Evolutionary conservation across 2,329 filamentous ascomycete genomes (phyloP).

Genomic region (Ophiosphaerella korrae): DNA sequence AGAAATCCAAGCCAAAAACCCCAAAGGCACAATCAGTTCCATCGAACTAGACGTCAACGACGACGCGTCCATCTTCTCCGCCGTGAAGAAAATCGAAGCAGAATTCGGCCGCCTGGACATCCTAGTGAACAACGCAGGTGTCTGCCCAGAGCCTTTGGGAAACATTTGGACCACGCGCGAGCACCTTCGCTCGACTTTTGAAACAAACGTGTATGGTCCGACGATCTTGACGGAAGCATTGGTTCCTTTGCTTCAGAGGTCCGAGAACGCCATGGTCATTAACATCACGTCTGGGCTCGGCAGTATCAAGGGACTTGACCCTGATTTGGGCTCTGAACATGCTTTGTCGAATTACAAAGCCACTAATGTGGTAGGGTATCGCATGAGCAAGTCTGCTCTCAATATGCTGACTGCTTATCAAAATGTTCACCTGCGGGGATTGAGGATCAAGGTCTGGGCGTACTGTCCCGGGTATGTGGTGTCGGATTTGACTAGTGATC

Average conservation of each 20-base stretch:
- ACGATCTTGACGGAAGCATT: constrained; percentile 40
- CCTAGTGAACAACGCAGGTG: constrained; percentile 83
- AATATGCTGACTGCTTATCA: constrained; percentile 44
- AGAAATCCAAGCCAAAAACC: constrained; percentile 33
- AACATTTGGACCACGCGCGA: constrained; percentile 19
- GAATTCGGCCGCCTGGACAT: constrained; percentile 67
- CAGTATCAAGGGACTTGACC: constrained; percentile 27
- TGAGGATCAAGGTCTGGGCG: constrained; percentile 34
- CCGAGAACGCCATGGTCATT: constrained; percentile 37
- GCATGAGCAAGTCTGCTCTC: constrained; percentile 44
- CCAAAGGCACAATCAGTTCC: constrained; percentile 36
- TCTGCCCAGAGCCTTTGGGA: constrained; percentile 35
- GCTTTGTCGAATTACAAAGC: background rate
- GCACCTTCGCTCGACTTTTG: constrained; percentile 28
- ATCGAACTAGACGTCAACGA: constrained; percentile 45
- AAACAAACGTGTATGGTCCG: constrained; percentile 47
- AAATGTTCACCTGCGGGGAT: constrained; percentile 46
- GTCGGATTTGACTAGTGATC: constrained; percentile 30
- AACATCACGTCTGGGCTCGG: constrained; percentile 45
- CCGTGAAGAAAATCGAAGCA: constrained; percentile 37
- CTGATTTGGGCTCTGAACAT: background rate
- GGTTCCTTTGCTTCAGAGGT: constrained; percentile 41
- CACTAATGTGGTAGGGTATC: constrained; percentile 26
- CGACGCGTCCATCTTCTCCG: constrained; percentile 41
- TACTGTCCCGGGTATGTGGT: constrained; percentile 41